Conservation (phyloP, 148 eudicot genomes). For the Rhododendron mucronatum region DNA sequence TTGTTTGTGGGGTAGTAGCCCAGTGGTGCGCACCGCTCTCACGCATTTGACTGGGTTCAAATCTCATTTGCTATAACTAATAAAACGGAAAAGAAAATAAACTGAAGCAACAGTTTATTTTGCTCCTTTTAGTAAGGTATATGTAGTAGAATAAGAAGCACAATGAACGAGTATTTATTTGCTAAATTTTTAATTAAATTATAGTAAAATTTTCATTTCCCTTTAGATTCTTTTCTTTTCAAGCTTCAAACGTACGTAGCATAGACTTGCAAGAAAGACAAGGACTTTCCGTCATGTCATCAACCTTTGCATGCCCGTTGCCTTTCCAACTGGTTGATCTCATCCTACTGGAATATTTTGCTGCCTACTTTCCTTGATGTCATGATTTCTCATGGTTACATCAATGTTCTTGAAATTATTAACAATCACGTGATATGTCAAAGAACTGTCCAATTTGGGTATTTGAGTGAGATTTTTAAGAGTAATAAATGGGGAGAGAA, state of each 20-base stretch:
- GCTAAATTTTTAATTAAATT: too few species aligned
- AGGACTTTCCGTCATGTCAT: neutral
- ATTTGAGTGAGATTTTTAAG: too few species aligned
- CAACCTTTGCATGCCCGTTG: neutral
- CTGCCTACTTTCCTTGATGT: neutral
- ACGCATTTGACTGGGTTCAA: too few species aligned
- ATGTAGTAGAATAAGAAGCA: neutral
- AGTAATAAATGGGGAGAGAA: too few species aligned
- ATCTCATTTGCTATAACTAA: too few species aligned
- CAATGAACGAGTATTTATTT: neutral
- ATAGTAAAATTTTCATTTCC: neutral
- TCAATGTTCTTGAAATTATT: neutral
- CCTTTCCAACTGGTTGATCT: neutral
- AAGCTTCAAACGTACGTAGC: neutral
- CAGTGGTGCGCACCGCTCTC: too few species aligned
- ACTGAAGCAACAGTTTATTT: neutral
- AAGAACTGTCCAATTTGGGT: neutral
- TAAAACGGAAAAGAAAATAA: too few species aligned
- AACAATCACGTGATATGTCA: neutral
- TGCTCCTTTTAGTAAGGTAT: neutral
- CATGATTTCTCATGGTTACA: slow-evolving; percentile 1
- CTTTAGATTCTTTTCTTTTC: neutral
- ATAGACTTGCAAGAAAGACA: neutral
- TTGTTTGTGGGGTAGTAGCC: too few species aligned
- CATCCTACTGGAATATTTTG: neutral